Base-by-base conservation (phyloP, 768 basidiomycete genomes). In the Lactarius trivialis region DNA sequence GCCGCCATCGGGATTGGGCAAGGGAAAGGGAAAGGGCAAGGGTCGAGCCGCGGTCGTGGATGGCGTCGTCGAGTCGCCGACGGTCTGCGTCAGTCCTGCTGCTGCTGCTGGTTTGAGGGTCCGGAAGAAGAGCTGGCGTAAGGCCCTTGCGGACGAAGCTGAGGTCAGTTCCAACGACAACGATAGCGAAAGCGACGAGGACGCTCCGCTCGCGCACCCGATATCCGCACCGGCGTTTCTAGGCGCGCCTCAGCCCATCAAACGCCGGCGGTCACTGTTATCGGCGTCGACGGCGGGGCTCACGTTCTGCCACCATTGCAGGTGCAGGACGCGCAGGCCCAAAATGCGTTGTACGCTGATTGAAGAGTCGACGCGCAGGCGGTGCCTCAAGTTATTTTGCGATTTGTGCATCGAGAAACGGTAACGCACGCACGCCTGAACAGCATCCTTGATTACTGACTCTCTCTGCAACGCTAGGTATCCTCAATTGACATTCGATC, bases 401-500 rank as follows among this genome's bases (percentile, higher is more conserved):
- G 55, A 56, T 33, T 41, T 12, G n/a, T 67, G 64, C 41, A 65
- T 65, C 7, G 45, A 66, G 30, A 65, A 49, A 19, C 52, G 64
- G 66, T 67, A n/a, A n/a, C 28, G 63, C 39, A n/a, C 7, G 1
- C 30, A 15, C 34, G 14, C 4, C 3, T 14, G 12, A 45, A 4
- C 32, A 12, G 24, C 14, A 11, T 4, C 17, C 14, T n/a, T n/a
- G n/a, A 51, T 34, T 34, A 14, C 26, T 55, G 19, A 55, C 11
- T 19, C n/a, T n/a, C n/a, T n/a, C n/a, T 24, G 12, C 19, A 14
- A 17, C 48, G n/a, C n/a, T n/a, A 79, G 78, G 64, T 79, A 79
- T 56, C 74, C 76, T 1, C 72, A 76, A 19, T 58, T 77, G 60
- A 69, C 69, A 30, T 79, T 79, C 60, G 70, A 76, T 34, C 50